A percentile compares a stretch with the other conserved stretches of the same genome.
These are phyloP conservation scores for Paecilomyces niveus DNA, from an alignment of 2,329 filamentous ascomycete species.

Conservation along the genomic window DNA sequence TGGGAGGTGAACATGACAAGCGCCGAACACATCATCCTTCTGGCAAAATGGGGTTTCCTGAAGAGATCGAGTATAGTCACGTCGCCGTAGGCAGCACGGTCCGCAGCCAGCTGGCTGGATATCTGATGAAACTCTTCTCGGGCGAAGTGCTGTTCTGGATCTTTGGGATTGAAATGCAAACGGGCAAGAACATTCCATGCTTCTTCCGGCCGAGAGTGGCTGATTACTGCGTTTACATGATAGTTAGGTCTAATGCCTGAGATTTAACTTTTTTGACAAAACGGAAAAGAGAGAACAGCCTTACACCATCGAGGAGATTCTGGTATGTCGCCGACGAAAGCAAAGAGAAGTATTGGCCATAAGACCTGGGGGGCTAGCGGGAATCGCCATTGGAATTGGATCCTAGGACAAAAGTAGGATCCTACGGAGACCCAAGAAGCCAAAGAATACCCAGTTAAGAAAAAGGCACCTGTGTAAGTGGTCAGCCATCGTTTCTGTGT, in stretches of 20 bases:
- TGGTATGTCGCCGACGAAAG: slow-evolving; percentile 8
- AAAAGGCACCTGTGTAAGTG: neutral
- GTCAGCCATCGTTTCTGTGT: neutral
- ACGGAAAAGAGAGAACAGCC: no score
- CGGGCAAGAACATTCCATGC: slow-evolving; percentile 10
- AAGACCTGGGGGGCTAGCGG: slow-evolving; percentile 16
- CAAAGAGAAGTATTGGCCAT: slow-evolving; percentile 17
- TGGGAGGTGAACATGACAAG: no score
- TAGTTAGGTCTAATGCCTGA: no score
- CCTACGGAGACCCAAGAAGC: slow-evolving; percentile 2
- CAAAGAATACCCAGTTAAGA: slow-evolving; percentile 1
- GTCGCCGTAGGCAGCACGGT: slow-evolving; percentile 3
- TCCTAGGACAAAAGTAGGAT: neutral
- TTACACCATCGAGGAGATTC: slow-evolving; percentile 10
- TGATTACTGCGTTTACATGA: no score
- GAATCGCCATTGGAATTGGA: slow-evolving; percentile 16
- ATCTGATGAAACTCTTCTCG: slow-evolving; percentile 21
- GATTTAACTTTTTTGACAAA: no score
- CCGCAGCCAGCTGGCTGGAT: slow-evolving; percentile 15
- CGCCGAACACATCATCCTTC: no score
- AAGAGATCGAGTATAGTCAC: slow-evolving; percentile 1
- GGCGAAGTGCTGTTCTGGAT: slow-evolving; percentile 16
- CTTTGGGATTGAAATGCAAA: slow-evolving; percentile 12
- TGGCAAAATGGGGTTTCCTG: neutral
- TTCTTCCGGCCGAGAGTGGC: no score